Base-by-base conservation (phyloP, 2,329 filamentous ascomycete genomes). In the Magnaporthiopsis incrustans region DNA sequence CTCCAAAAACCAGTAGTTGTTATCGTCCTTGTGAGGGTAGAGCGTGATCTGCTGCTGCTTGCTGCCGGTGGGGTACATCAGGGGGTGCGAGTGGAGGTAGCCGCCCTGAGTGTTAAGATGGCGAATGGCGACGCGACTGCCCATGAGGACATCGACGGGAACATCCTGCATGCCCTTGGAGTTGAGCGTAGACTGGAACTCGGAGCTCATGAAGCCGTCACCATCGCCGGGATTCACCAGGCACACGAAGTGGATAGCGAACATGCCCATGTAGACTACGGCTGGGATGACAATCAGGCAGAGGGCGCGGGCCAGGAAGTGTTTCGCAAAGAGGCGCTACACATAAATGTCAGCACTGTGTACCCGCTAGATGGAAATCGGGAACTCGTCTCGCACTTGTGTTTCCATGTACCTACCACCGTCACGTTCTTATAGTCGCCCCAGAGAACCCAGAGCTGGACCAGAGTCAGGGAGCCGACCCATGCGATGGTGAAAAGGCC, bases 201-300 rank as follows among this genome's bases (percentile, higher is more conserved):
- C 95, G 64, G 94, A 97, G 73, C 93, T 97, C 95, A 99, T 99
- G 82, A 99, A 99, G 64, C 95, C 95, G 76, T 99, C 95, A 64
- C 95, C 95, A 63, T 99, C 95, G 66, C 95, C 95, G 33, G 95
- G 95, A 78, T 99, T 99, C 66, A 89, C 85, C 57, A 99, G 84
- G 81, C 91, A 96, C 69, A 93, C 70, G 78, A 99, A 99, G 81
- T 99, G 95, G 71, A 99, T 96, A 63, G 86, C 93, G 73, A 99
- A 99, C 91, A 98, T 97, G 72, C 86, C 89, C 82, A 97, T 89
- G 80, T 99, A 99, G 78, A 99, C 97, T 50, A 86, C 87, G 32
- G 90, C 69, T 8, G 95, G 95, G 69, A 99, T 91, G 69, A 96
- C 81, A 69, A 99, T 92, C 64, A 99, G 82, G 75, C 92, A 97